Evolutionary conservation across 1,284 basidiomycete genomes (phyloP), one percentile per base, ranked within the genome.

Genomic region (Phellinidium pouzarii): DNA sequence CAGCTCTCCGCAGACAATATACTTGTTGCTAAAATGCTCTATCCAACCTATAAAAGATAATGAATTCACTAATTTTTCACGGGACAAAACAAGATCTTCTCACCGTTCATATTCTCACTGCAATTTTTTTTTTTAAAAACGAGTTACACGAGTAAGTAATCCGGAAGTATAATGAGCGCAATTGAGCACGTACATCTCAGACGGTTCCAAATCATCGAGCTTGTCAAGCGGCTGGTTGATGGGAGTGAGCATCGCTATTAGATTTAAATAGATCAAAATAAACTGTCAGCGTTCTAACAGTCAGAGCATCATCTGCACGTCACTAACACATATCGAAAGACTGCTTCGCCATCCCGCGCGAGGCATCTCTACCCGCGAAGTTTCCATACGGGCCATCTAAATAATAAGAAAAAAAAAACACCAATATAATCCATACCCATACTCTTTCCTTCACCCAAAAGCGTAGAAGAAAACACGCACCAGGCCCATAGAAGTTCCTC

Each of bases 271-370:
- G 8, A 11, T 8, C 37, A 40, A n/a, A 38, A 14, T 17, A 8
- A 31, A 17, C 17, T 1, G 7, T 11, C 9, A 31, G 14, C 22
- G 19, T 26, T 20, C 50, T n/a, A 12, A 3, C 0, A 20, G 36
- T 34, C 19, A 19, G 31, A 23, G 36, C 43, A 31, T 44, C 27
- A 40, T 44, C 44, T 6, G 19, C n/a, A n/a, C n/a, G 22, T 4
- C 14, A 68, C 82, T 57, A 62, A 91, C 92, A 91, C 25, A 76
- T 45, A 61, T 94, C 94, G 61, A 97, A 97, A 3, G 91, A 94
- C 70, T 97, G 94, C 69, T 94, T 96, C 6, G 94, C 94, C 93
- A 96, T 95, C 9, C 94, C 93, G 43, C 93, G 75, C 7, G 90
- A 94, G 0, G 94, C 94, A 69, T 97, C 94, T 48, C 92, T 74